These are phyloP conservation scores for Monilinia fructigena DNA, from an alignment of 2,329 filamentous ascomycete species.

Conservation along the genomic window DNA sequence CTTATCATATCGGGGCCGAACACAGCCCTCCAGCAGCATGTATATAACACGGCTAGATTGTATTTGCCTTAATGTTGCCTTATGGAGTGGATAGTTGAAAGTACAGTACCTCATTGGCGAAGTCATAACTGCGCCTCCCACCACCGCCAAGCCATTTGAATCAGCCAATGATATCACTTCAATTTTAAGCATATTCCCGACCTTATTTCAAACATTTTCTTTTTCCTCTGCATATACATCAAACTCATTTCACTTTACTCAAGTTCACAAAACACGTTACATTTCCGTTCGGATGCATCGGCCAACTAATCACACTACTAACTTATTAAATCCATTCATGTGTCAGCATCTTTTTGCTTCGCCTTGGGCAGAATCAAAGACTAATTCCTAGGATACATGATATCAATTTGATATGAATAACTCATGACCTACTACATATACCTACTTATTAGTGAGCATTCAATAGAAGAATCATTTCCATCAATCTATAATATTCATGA, in stretches of 20 bases:
- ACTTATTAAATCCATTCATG: background rate
- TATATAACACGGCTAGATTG: background rate
- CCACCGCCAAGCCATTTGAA: background rate
- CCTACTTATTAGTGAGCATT: too few species aligned
- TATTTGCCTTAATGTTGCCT: slow-evolving; percentile 6
- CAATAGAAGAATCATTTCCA: background rate
- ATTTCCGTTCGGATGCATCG: background rate
- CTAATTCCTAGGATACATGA: background rate
- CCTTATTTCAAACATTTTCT: background rate
- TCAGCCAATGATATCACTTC: background rate
- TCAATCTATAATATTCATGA: background rate
- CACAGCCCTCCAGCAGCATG: background rate
- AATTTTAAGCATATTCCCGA: background rate
- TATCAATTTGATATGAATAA: background rate
- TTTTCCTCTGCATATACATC: slow-evolving; percentile 1
- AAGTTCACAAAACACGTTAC: background rate
- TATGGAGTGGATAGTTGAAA: background rate
- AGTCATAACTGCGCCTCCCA: slow-evolving; percentile 10
- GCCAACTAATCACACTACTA: background rate
- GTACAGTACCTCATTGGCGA: background rate
- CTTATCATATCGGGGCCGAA: background rate
- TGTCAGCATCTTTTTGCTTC: slow-evolving; percentile 7
- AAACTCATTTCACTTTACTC: background rate
- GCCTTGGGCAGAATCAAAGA: slow-evolving; percentile 15
- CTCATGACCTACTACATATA: background rate